phyloP scores from a whole-genome alignment of 2,329 filamentous ascomycete species.

The Aspergillus sp. region DNA sequence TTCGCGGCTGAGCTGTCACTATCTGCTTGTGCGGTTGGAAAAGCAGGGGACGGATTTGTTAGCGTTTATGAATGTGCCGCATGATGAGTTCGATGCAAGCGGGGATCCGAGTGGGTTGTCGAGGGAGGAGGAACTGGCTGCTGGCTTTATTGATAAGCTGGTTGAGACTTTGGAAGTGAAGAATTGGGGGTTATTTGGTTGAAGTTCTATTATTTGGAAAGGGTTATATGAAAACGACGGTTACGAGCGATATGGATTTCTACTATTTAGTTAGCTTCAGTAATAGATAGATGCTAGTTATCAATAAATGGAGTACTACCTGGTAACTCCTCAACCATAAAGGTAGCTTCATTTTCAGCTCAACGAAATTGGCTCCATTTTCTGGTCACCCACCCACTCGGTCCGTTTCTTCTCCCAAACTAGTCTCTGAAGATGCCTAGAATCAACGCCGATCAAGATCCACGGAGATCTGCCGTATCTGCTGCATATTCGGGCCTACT shows the following conservation, averaged over 20 bases:
- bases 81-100: slow-evolving; percentile 64
- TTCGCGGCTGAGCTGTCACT: slow-evolving; percentile 59
- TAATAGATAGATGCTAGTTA: not conserved
- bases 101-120: slow-evolving; percentile 63
- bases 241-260: not conserved
- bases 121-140: slow-evolving; percentile 53
- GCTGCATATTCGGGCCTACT: no score
- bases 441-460: no score
- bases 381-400: no score
- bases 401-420: no score
- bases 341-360: no score
- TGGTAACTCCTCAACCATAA: no score
- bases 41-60: slow-evolving; percentile 72
- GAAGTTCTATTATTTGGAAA: slow-evolving; percentile 1
- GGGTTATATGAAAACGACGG: not conserved
- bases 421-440: no score
- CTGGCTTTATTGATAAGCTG: slow-evolving; percentile 41
- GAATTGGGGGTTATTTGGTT: slow-evolving; percentile 69
- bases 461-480: no score
- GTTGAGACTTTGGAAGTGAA: slow-evolving; percentile 69
- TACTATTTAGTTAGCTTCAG: not conserved
- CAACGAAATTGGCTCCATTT: no score
- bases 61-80: slow-evolving; percentile 81
- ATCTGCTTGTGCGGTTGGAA: slow-evolving; percentile 70
- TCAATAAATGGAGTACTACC: not conserved